Percentiles rank a stretch among this genome's conserved stretches.
Conservation (phyloP, 305 asterid genomes). For the Fraxinus latifolia region DNA sequence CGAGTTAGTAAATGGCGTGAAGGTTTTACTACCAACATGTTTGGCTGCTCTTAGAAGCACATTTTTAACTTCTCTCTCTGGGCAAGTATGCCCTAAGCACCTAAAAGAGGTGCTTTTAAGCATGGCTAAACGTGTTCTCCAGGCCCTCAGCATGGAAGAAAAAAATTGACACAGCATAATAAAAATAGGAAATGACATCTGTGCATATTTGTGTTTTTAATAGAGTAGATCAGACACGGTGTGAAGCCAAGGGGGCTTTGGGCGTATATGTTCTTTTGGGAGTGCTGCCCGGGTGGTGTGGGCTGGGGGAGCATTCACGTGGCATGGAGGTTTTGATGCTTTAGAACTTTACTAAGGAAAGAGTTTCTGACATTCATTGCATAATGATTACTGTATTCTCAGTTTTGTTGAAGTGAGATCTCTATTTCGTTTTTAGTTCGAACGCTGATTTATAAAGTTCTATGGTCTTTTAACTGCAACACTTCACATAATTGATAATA, state of each 20-base stretch:
- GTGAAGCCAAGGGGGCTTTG: not conserved
- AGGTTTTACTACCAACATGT: not conserved
- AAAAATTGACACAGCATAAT: not conserved
- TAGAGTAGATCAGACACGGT: not conserved
- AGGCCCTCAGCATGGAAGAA: not conserved
- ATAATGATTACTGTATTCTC: not conserved
- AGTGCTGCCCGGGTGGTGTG: not conserved
- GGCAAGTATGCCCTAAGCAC: not conserved
- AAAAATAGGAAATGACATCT: constrained; percentile 7
- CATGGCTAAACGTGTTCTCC: not conserved
- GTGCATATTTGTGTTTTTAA: constrained; percentile 1
- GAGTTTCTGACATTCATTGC: not conserved
- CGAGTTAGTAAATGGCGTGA: not conserved
- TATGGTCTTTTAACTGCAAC: not conserved
- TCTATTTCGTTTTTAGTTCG: not conserved
- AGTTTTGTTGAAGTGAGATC: not conserved
- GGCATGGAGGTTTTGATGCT: not conserved
- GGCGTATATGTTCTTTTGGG: not conserved
- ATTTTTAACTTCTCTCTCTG: not conserved
- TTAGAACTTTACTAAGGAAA: not conserved
- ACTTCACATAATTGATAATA: not conserved
- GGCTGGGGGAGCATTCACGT: not conserved
- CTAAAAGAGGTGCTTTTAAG: not conserved
- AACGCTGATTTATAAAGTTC: not conserved
- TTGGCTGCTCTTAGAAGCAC: not conserved